Percentiles rank a stretch among this genome's conserved stretches.
Conservation (phyloP, 1,284 basidiomycete species). For the Salmacisia buchloeana region DNA sequence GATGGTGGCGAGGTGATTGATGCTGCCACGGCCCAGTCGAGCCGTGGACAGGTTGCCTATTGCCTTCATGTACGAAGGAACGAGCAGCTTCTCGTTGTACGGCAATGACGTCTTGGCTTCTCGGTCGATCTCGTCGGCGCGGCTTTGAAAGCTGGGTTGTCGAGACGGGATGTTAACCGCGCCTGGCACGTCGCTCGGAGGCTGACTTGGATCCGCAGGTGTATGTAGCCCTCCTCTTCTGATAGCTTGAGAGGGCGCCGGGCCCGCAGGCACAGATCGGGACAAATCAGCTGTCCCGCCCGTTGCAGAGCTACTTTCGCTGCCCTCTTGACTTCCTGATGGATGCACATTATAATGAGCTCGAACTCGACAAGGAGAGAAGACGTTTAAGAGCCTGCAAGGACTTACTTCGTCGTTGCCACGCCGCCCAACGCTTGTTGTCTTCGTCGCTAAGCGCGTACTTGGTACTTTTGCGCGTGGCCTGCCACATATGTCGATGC, state of each 20-base stretch:
- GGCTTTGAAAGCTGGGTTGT: neutral
- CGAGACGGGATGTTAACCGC: neutral
- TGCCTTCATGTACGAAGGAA: slow-evolving; percentile 42
- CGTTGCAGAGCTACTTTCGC: neutral
- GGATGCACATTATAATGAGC: too few relatives aligned
- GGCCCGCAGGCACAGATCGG: neutral
- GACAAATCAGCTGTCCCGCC: neutral
- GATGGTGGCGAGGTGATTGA: slow-evolving; percentile 13
- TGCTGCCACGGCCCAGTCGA: neutral
- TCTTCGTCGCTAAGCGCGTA: slow-evolving; percentile 6
- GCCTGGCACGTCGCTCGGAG: neutral
- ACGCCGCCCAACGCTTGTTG: neutral
- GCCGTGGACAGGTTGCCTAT: neutral
- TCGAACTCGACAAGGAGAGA: too few relatives aligned
- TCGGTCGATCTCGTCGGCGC: slow-evolving; percentile 23
- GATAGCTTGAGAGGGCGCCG: neutral
- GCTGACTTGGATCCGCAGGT: neutral
- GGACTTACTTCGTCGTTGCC: neutral
- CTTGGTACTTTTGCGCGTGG: neutral
- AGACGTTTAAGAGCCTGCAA: neutral
- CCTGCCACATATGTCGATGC: slow-evolving; percentile 5
- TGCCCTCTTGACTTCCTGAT: neutral
- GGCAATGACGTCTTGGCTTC: slow-evolving; percentile 49
- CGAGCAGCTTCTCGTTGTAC: slow-evolving; percentile 45
- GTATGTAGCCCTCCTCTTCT: neutral